Evolutionary conservation across 305 asterid genomes (phyloP), one percentile per base, ranked within the genome.

Genomic region (Fraxinus latifolia): DNA sequence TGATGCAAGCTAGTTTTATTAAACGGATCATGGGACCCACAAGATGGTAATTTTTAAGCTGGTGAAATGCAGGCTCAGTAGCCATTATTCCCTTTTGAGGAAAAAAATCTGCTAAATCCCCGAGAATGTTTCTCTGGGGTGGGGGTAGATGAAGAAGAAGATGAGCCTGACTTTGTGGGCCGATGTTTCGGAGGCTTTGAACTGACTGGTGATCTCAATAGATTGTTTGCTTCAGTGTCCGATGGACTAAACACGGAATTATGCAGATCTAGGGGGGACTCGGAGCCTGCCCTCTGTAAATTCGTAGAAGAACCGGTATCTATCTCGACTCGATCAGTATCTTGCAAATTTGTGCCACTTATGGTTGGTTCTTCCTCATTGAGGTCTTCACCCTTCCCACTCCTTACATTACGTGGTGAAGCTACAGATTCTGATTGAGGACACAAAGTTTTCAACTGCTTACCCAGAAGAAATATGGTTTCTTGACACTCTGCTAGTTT

Each of bases 401-500:
- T 71, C 85, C 90, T 90, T 77, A 37, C 87, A 15, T 68, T 78
- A 72, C 70, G 47, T 5, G 90, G 91, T 74, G 93, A 87, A 58
- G 74, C 87, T 84, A 2, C 29, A 74, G 23, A 39, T 71, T 94
- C 97, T 3, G 92, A 62, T 71, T 87, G 97, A 37, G 98, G 97
- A 81, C 94, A 92, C 78, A 96, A 76, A 55, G 92, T 42, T 73
- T 93, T 91, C 86, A 96, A 76, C 86, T 93, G 99, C 86, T 93
- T 96, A 12, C 97, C 96, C 0, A 96, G 97, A 77, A 96, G 95
- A 83, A 85, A 91, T 77, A 96, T 96, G 80, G 97, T 90, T 88
- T 96, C 97, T 83, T 94, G 99, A 86, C 98, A 96, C 87, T 94
- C 97, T 0, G 97, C 97, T 42, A 96, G 91, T 90, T 93, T 96